These are phyloP conservation scores for Pulveroboletus sp. DNA, from an alignment of 768 basidiomycete genomes.

Conservation along the genomic window DNA sequence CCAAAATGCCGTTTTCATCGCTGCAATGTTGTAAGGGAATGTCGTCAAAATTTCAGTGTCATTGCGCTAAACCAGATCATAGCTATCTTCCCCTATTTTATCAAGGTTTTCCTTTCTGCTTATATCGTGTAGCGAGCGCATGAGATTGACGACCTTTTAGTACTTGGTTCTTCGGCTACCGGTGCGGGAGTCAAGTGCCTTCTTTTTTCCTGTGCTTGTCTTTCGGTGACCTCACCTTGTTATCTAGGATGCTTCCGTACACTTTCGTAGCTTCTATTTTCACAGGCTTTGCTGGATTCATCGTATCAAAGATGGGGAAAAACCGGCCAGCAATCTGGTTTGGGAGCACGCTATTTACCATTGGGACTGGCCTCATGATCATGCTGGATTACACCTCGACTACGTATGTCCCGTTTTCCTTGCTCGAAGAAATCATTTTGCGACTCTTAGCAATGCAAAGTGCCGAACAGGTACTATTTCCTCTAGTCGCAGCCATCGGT, in stretches of 20 bases:
- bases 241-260: conserved; percentile 64
- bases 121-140: background rate
- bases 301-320: conserved; percentile 53
- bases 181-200: conserved; percentile 64
- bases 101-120: conserved; percentile 37
- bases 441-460: conserved; percentile 31
- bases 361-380: conserved; percentile 74
- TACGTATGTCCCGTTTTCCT: conserved; percentile 30
- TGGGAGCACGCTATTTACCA: conserved; percentile 52
- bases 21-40: conserved; percentile 29
- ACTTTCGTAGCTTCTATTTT: conserved; percentile 55
- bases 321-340: conserved; percentile 67
- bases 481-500: conserved; percentile 64
- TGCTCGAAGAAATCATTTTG: background rate
- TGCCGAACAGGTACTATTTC: conserved; percentile 60
- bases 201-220: conserved; percentile 31
- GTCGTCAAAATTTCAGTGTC: too few relatives aligned
- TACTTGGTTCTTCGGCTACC: conserved; percentile 73
- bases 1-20: conserved; percentile 61
- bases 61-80: background rate
- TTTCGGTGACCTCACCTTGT: background rate
- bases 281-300: conserved; percentile 54
- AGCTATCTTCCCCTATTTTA: conserved; percentile 73
- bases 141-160: conserved; percentile 12
- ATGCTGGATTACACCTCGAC: conserved; percentile 59